A percentile compares a stretch with the other conserved stretches of the same genome.
These are phyloP conservation scores for Phascolomyces articulosus DNA, from an alignment of 371 early-diverging fungal species.

Conservation along the genomic window DNA sequence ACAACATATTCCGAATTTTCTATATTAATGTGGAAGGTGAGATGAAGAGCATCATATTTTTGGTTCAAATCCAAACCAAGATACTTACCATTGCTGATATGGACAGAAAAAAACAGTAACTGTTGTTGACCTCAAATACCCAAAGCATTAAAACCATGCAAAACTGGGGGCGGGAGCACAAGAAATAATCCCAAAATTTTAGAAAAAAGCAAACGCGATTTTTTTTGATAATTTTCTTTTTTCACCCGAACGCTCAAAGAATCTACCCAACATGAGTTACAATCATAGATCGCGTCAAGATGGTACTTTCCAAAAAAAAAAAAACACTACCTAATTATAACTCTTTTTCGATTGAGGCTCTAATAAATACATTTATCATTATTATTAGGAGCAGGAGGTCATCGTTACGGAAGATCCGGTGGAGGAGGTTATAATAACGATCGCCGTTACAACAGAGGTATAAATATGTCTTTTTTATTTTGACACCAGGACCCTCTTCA, in stretches of 20 bases:
- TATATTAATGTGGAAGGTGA: too few relatives aligned
- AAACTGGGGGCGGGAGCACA: too few relatives aligned
- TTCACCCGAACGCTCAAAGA: background rate
- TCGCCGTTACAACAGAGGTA: conserved; percentile 1
- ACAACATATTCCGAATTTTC: too few relatives aligned
- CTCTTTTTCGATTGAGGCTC: too few relatives aligned
- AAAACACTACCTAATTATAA: too few relatives aligned
- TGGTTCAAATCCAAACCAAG: too few relatives aligned
- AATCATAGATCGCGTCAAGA: conserved; percentile 39
- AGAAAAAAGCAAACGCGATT: background rate
- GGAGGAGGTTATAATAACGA: conserved; percentile 18
- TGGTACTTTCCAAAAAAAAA: conserved; percentile 14
- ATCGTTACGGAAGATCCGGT: conserved; percentile 14
- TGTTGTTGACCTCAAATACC: too few relatives aligned
- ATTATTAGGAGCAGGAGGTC: background rate
- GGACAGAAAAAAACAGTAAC: background rate
- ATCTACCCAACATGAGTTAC: background rate
- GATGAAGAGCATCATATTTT: too few relatives aligned
- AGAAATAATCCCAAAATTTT: background rate
- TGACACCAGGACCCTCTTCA: too few relatives aligned
- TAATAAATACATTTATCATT: background rate
- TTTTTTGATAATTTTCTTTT: too few relatives aligned
- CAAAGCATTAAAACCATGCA: too few relatives aligned
- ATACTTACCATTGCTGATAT: too few relatives aligned
- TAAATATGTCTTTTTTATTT: background rate